These are phyloP conservation scores for Leishmania tropica DNA, from an alignment of 208 protist species.

Conservation along the genomic window DNA sequence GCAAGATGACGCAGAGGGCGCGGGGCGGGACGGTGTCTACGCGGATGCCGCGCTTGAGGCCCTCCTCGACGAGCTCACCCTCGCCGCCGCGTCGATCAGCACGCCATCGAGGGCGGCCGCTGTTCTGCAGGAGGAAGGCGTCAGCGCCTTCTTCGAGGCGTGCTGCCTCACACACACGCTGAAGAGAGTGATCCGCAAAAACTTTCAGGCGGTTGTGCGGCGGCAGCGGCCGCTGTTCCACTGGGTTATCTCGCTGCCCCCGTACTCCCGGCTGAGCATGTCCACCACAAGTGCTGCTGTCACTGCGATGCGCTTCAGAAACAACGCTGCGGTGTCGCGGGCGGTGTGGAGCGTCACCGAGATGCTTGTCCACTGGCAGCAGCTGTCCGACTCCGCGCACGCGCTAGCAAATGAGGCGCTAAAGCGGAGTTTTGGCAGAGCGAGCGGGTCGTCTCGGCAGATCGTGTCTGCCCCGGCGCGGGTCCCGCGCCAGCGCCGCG, in stretches of 20 bases:
- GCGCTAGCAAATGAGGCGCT: neutral
- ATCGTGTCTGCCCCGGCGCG: slow-evolving; percentile 8
- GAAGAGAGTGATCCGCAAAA: neutral
- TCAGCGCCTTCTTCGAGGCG: slow-evolving; percentile 15
- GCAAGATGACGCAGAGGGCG: neutral
- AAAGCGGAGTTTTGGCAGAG: too few species aligned
- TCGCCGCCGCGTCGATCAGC: slow-evolving; percentile 20
- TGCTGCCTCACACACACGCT: slow-evolving; percentile 18
- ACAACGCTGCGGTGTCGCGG: neutral
- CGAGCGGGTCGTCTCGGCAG: neutral
- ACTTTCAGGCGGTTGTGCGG: neutral
- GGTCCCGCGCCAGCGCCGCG: slow-evolving; percentile 17
- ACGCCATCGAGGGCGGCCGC: neutral
- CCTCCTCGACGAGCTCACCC: slow-evolving; percentile 40
- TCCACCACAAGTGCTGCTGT: neutral
- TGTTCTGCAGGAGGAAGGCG: slow-evolving; percentile 25
- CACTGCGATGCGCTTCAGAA: neutral
- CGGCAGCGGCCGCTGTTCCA: slow-evolving; percentile 12
- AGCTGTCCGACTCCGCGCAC: neutral
- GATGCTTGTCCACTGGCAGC: slow-evolving; percentile 28
- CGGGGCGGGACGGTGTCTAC: slow-evolving; percentile 11
- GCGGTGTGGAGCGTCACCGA: slow-evolving; percentile 5
- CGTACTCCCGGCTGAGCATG: neutral
- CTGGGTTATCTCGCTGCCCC: slow-evolving; percentile 19
- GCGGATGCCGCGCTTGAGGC: slow-evolving; percentile 34